Base-by-base conservation (phyloP, 345 rosid species). In the Cardamine occulta region DNA sequence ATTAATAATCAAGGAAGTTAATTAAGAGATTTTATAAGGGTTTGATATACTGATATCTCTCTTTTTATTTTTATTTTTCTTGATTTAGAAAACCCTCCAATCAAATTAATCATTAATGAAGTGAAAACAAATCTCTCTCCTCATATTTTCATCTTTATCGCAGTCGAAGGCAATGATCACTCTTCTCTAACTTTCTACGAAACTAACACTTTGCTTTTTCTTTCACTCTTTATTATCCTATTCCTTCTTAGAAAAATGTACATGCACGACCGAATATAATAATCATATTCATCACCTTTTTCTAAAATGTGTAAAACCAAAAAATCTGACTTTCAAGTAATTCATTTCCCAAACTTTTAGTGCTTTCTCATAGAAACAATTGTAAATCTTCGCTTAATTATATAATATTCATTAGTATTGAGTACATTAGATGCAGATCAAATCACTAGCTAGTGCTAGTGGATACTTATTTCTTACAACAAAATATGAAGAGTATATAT, bases 111-210 rank as follows among this genome's bases (percentile, higher is more conserved):
- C 37, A 72, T 72, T 21, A 65, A 13, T 29, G 47, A 52, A 40
- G 37, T 66, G 66, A 72, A 72, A 71, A 77, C 24, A 72, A 31
- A 66, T 58, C 81, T 66, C 63, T 72, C 77, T 62, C 74, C 57
- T 56, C 45, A 6, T 31, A 26, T 40, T 70, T 67, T 53, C 51
- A 32, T 63, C 71, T 48, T 48, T 70, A 65, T 40, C 53, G 14
- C 80, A 77, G 80, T 54, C 72, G 47, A 64, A 77, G 54, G 73
- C 80, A 77, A 77, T 77, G 67, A 77, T 65, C 40, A 77, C 72
- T 56, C 55, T 71, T 77, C 72, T 77, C 76, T 70, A 77, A 70
- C 80, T 77, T 77, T 63, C 76, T 77, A 77, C 76, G 80, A 77
- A 77, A 70, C 80, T 47, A 65, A 77, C 76, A 77, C 76, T 77